Evolutionary conservation across 768 basidiomycete species (phyloP).

Genomic region (Tricholoma saponaceum): DNA sequence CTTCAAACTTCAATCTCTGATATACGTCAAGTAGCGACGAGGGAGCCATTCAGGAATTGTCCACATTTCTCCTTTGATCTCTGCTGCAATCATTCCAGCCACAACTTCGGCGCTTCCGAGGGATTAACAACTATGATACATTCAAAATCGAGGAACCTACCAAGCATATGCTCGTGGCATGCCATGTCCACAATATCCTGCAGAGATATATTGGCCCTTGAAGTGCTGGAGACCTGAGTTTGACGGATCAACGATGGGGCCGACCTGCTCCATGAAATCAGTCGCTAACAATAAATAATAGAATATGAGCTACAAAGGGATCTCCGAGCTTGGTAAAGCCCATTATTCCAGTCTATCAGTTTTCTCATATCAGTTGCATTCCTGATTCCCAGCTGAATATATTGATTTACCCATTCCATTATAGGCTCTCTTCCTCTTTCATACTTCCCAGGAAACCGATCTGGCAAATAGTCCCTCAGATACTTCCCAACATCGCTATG

Average conservation of each 20-base stretch:
- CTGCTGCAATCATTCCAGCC: conserved; percentile 9
- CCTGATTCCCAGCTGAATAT: neutral
- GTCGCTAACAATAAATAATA: neutral
- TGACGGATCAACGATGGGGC: conserved; percentile 32
- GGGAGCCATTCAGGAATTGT: conserved; percentile 8
- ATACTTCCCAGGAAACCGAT: conserved; percentile 52
- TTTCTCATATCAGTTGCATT: neutral
- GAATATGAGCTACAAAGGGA: conserved; percentile 55
- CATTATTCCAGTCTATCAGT: conserved; percentile 77
- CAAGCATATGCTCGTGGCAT: conserved; percentile 55
- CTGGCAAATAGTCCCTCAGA: conserved; percentile 56
- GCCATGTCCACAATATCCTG: conserved; percentile 54
- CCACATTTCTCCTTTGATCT: conserved; percentile 6
- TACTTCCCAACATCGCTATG: conserved; percentile 41
- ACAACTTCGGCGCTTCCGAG: conserved; percentile 9
- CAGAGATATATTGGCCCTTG: conserved; percentile 47
- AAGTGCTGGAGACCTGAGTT: conserved; percentile 13
- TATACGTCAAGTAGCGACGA: conserved; percentile 5
- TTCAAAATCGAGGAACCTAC: neutral
- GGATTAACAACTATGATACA: neutral
- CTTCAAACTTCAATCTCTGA: conserved; percentile 1
- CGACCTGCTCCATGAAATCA: conserved; percentile 34
- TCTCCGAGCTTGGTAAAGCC: conserved; percentile 58
- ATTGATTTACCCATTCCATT: conserved; percentile 74
- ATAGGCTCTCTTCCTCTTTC: conserved; percentile 48